phyloP scores from a whole-genome alignment of 371 early-diverging fungal species.

The Zychaea mexicana region DNA sequence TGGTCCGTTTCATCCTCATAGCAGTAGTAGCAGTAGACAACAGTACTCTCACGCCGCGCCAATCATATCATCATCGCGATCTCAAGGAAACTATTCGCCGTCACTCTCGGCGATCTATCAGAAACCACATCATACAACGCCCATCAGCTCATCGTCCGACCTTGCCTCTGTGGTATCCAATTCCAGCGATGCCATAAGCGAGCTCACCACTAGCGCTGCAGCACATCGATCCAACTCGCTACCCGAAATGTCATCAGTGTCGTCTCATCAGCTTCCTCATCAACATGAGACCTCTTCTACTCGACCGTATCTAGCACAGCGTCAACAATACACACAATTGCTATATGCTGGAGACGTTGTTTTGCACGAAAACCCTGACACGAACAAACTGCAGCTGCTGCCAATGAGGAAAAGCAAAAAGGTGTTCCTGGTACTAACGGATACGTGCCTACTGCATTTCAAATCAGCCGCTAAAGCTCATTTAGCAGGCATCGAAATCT shows the following conservation, averaged over 20 bases:
- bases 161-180: background rate
- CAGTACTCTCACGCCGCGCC: background rate
- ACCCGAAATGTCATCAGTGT: background rate
- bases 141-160: background rate
- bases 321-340: background rate
- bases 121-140: background rate
- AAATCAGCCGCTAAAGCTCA: slow-evolving; percentile 38
- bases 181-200: background rate
- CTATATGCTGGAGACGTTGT: slow-evolving; percentile 29
- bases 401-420: slow-evolving; percentile 20
- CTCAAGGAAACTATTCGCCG: background rate
- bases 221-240: background rate
- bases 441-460: slow-evolving; percentile 30
- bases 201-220: background rate
- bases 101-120: background rate
- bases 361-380: slow-evolving; percentile 22
- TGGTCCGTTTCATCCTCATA: background rate
- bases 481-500: slow-evolving; percentile 22
- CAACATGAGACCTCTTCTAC: too few species aligned
- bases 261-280: background rate
- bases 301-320: too few species aligned
- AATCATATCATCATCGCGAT: background rate
- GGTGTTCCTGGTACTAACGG: slow-evolving; percentile 35
- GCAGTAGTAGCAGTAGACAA: too few species aligned
- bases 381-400: background rate